Conservation (phyloP, 768 basidiomycete genomes). For the Floccularia luteovirens region DNA sequence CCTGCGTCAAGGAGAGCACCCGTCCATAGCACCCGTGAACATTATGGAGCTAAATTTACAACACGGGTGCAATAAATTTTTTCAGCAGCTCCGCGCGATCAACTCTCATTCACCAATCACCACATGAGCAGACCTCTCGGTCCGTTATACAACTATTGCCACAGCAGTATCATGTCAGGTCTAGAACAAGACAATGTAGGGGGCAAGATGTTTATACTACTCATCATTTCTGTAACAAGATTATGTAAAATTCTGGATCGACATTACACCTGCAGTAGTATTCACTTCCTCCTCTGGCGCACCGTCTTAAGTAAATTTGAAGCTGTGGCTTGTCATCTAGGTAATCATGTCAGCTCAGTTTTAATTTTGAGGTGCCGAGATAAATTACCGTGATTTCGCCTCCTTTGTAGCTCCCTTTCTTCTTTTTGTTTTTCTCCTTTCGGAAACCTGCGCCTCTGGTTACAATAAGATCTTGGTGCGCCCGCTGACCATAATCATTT, state of each 20-base stretch:
- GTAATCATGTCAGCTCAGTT: background rate
- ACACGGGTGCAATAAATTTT: background rate
- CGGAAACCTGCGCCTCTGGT: conserved; percentile 93
- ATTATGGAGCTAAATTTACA: background rate
- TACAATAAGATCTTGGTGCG: conserved; percentile 82
- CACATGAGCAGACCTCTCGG: no score
- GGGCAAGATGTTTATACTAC: no score
- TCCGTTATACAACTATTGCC: no score
- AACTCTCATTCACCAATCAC: no score
- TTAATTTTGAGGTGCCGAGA: conserved; percentile 1
- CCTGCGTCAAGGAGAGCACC: conserved; percentile 2
- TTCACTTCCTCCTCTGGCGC: conserved; percentile 2
- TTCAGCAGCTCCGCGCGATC: no score
- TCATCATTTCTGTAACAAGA: no score
- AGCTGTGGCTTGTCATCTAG: conserved; percentile 78
- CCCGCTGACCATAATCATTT: conserved; percentile 85
- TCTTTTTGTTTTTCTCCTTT: conserved; percentile 99
- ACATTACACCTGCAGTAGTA: background rate
- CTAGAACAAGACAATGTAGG: no score
- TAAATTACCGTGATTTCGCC: conserved; percentile 86
- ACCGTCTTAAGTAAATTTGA: conserved; percentile 72
- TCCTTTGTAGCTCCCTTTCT: conserved; percentile 88
- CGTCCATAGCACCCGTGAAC: conserved; percentile 4
- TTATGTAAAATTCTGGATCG: background rate
- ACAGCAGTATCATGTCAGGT: no score